These are phyloP conservation scores for Leucosporidium scottii DNA, from an alignment of 768 basidiomycete species.

Conservation along the genomic window DNA sequence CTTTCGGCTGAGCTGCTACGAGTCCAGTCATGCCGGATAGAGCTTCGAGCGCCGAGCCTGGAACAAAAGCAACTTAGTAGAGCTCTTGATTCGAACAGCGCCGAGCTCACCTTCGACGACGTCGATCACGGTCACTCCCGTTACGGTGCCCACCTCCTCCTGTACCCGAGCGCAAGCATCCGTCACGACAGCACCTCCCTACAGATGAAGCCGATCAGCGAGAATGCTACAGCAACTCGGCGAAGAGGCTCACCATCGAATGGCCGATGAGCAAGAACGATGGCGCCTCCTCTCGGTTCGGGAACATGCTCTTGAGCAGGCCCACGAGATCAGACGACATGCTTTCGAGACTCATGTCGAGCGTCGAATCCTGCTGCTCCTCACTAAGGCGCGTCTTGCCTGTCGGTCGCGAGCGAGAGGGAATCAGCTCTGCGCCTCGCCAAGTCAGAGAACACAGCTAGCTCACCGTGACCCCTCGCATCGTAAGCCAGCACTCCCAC, in stretches of 20 bases:
- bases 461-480: slow-evolving; percentile 76
- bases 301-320: slow-evolving; percentile 62
- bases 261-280: slow-evolving; percentile 84
- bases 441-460: background rate
- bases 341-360: slow-evolving; percentile 64
- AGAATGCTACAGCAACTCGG: background rate
- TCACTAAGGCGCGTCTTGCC: slow-evolving; percentile 58
- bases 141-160: slow-evolving; percentile 60
- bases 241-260: slow-evolving; percentile 57
- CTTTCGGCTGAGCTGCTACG: slow-evolving; percentile 73
- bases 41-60: slow-evolving; percentile 87
- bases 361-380: slow-evolving; percentile 36
- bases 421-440: background rate
- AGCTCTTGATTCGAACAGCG: too few species aligned
- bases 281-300: slow-evolving; percentile 57
- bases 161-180: slow-evolving; percentile 62
- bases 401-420: slow-evolving; percentile 37
- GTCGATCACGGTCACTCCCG: slow-evolving; percentile 70
- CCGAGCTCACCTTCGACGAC: slow-evolving; percentile 71
- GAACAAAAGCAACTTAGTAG: background rate
- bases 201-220: background rate
- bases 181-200: slow-evolving; percentile 78
- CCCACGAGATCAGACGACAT: slow-evolving; percentile 68
- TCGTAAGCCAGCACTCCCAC: slow-evolving; percentile 77
- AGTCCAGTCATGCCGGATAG: slow-evolving; percentile 86